Evolutionary conservation across 495 filamentous ascomycete species (phyloP), one percentile per base, ranked within the genome.

Genomic region (Penicillium cosmopolitanum): DNA sequence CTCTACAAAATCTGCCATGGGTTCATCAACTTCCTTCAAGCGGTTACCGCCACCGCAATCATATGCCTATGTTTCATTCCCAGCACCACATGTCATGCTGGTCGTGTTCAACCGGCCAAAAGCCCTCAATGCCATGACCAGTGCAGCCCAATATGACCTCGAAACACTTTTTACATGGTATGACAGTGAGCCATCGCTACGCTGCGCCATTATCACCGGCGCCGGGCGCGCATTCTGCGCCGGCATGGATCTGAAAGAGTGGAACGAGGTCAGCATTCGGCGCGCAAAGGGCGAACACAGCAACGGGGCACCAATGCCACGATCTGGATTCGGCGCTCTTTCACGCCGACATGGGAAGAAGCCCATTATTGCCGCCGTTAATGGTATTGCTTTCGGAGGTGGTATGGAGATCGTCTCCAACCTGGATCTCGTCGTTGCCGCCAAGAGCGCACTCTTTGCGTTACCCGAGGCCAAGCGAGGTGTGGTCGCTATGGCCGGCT

Each of bases 361-460:
- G 53, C 88, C 88, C 18, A 69, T 91, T 25, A 84, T 91, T 43
- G 81, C 81, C 12, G 89, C 89, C 1, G 83, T 90, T 25, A 85
- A 88, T 64, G 88, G 88, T 9, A 57, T 87, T 6, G 82, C 80
- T 55, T 74, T 85, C 53, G 88, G 89, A n/a, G 88, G 88, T 50
- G 88, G 88, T 9, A 79, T 83, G 58, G 89, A 91, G 72, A 85
- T 88, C 66, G 71, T 83, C 7, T 70, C 84, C 15, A 90, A 90
- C 58, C 77, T 78, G 62, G 89, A 92, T 68, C 60, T 91, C 10
- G 81, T 89, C 0, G 55, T 90, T 42, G 86, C 87, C n/a, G 67
- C 78, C 1, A 47, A 63, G n/a, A 50, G 53, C 2, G 84, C 85
- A 0, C 66, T 63, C 44, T 88, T 91, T 62, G 78, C 67, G 3